Conservation (phyloP, 345 rosid genomes). For the Citrus maxima region DNA sequence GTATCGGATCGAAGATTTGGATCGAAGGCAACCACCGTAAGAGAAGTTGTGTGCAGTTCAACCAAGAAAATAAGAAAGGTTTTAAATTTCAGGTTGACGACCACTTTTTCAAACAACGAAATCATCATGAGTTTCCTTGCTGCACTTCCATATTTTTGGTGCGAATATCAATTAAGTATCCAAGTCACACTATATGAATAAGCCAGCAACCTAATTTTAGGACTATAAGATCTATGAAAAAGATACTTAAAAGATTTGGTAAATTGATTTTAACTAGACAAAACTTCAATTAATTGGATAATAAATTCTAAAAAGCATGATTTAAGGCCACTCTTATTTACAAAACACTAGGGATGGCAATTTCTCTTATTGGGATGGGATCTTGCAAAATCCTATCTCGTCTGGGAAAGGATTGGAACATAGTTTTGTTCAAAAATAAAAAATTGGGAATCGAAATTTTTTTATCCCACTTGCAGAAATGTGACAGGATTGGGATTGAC, state of each 20-base stretch:
- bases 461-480: no score
- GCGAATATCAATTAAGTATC: background rate
- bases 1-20: background rate
- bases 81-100: background rate
- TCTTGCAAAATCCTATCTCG: no score
- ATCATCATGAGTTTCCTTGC: background rate
- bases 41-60: background rate
- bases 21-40: background rate
- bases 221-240: background rate
- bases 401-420: no score
- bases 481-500: no score
- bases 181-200: background rate
- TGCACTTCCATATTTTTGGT: background rate
- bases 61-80: background rate
- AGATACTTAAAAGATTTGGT: background rate
- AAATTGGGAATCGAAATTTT: no score
- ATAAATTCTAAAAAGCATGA: background rate
- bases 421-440: no score
- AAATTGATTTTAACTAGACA: background rate
- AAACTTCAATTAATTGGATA: background rate
- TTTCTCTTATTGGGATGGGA: no score
- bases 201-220: conserved; percentile 7
- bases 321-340: background rate
- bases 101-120: background rate
- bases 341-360: no score